These are phyloP conservation scores for Neonectria hederae DNA, from an alignment of 2,329 filamentous ascomycete species.

Conservation along the genomic window DNA sequence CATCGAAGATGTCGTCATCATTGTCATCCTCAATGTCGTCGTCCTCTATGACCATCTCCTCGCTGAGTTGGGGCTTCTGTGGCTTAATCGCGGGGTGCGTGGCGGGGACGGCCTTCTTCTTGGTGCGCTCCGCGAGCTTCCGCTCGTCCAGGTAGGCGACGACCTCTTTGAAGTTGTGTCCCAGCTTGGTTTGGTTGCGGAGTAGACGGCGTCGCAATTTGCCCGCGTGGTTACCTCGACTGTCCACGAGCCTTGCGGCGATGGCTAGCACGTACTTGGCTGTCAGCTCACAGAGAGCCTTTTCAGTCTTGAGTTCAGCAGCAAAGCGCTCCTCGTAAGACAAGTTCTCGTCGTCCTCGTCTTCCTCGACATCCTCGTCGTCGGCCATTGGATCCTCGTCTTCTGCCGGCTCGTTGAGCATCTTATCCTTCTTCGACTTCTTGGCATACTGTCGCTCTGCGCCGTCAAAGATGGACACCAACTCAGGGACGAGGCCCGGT, in stretches of 20 bases:
- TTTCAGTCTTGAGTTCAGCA: conserved; percentile 79
- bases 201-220: conserved; percentile 76
- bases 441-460: conserved; percentile 83
- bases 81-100: conserved; percentile 35
- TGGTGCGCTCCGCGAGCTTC: conserved; percentile 59
- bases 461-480: conserved; percentile 80
- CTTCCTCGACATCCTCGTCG: conserved; percentile 63
- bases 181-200: conserved; percentile 82
- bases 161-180: conserved; percentile 86
- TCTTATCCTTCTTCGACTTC: conserved; percentile 64
- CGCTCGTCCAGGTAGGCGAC: conserved; percentile 80
- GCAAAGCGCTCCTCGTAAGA: conserved; percentile 68
- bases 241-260: conserved; percentile 77
- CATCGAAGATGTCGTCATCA: conserved; percentile 55
- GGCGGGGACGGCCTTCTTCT: conserved; percentile 50
- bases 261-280: conserved; percentile 86
- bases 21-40: conserved; percentile 49
- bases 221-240: conserved; percentile 65
- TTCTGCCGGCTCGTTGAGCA: conserved; percentile 71
- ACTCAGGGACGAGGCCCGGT: conserved; percentile 68
- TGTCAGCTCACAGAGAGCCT: conserved; percentile 84
- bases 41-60: conserved; percentile 57
- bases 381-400: conserved; percentile 79
- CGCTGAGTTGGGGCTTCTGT: conserved; percentile 50
- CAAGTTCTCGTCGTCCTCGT: conserved; percentile 63